Conservation (phyloP, 1,139 yeast genomes). For the Scheffersomyces stambukii region DNA sequence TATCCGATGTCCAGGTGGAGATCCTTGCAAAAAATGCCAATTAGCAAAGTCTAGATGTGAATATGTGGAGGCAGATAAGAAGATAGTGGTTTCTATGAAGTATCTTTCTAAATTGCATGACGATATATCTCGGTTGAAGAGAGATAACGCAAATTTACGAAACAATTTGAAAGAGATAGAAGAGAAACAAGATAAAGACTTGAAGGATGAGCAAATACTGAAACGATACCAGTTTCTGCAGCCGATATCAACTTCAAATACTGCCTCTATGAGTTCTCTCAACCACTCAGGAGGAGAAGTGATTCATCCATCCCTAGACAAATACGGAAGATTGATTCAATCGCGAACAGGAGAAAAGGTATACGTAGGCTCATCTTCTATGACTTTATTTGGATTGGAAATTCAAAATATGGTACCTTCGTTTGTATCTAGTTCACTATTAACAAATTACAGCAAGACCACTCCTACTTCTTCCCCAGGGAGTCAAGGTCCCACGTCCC, state of each 20-base stretch:
- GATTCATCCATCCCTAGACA: conserved; percentile 64
- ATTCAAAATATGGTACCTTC: conserved; percentile 59
- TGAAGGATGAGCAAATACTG: not conserved
- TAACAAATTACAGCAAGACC: conserved; percentile 11
- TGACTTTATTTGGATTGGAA: conserved; percentile 76
- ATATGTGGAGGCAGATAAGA: conserved; percentile 73
- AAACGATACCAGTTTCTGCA: conserved; percentile 6
- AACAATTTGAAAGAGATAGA: conserved; percentile 36
- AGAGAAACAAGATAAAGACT: conserved; percentile 9
- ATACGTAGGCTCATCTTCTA: conserved; percentile 75
- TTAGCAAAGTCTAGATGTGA: conserved; percentile 62
- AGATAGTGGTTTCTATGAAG: conserved; percentile 72
- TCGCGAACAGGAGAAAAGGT: conserved; percentile 72
- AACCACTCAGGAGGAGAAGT: conserved; percentile 31
- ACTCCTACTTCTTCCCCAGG: conserved; percentile 12
- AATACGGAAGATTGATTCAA: conserved; percentile 65
- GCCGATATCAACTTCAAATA: conserved; percentile 1
- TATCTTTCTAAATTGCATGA: conserved; percentile 68
- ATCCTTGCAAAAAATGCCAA: conserved; percentile 67
- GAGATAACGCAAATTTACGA: conserved; percentile 54
- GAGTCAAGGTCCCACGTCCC: conserved; percentile 3
- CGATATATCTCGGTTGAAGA: conserved; percentile 50
- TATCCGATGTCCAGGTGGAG: conserved; percentile 78
- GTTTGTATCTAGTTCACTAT: conserved; percentile 16
- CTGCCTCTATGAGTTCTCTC: not conserved